Base-by-base conservation (phyloP, 495 filamentous ascomycete species). In the Daldinia childiae region DNA sequence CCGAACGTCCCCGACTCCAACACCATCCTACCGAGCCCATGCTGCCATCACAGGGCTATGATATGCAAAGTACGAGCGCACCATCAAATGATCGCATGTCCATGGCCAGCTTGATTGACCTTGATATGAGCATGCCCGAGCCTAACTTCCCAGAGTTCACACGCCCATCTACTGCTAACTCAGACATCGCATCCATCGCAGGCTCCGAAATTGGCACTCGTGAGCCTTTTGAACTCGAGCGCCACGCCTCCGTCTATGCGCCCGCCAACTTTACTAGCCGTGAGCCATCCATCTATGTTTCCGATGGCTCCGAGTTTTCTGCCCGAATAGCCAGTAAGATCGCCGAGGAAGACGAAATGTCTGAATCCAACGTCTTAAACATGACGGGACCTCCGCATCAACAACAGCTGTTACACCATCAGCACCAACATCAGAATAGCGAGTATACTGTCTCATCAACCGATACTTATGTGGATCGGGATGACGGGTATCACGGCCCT, bases 181-280 rank as follows among this genome's bases (percentile, higher is more conserved):
- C 83, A 21, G 85, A 87, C 66, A 83, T 78, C 12, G 83, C 68
- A 4, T 83, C 79, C 3, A 74, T 84, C 41, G 71, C 79, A 6
- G 83, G 83, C 26, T 85, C 82, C 0, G 83, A 86, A 34, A 78
- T 82, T 7, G 82, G 82, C 38, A 74, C 77, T 12, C 79, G 78
- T 6, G 85, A 85, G 64, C 86, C 86, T 2, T 88, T 88, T 62
- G 83, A 87, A 39, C 77, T 87, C 11, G 85, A 87, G 72, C 82
- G 84, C 12, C 86, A 86, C 66, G 79, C 83, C 0, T 86, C 85
- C 29, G 74, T 86, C 2, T 87, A 86, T 60, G 79, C 79, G 17
- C 80, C 82, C 0, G 36, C 74, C 12, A 71, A 68, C 50, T 63
- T 78, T 27, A 64, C 74, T 7, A 73, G 73, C 58, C 77, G 79